Base-by-base conservation (phyloP, 2,329 filamentous ascomycete genomes). In the Hymenoscyphus fraxineus region DNA sequence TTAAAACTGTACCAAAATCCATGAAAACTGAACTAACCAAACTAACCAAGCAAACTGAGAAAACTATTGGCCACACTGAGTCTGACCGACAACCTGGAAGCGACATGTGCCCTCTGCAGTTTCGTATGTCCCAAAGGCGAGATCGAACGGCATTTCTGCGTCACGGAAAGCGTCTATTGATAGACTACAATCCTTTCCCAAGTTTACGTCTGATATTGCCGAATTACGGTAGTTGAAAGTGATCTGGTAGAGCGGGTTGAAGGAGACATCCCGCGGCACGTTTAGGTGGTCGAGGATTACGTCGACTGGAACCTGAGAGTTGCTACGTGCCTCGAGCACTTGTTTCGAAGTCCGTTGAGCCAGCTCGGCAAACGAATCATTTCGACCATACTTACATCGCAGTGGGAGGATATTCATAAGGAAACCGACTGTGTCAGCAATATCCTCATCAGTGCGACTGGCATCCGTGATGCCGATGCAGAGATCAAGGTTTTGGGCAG, bases 321-420 rank as follows among this genome's bases (percentile, higher is more conserved):
- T 27, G 6, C 13, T 13, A 19, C 15, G 35, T 6, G 6, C 32
- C 6, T 19, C 32, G n/a, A 41, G n/a, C 16, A 44, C 60, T 2
- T 19, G n/a, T n/a, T 27, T 41, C 1, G 47, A 19, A 32, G 60
- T 44, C 3, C 31, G 15, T 15, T 15, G 16, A 3, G 31, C 47
- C 3, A 62, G 16, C 9, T 57, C 51, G 6, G 60, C 31, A 16
- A 62, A 57, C 5, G 47, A 27, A 31, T 19, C 16, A 10, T 57
- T 16, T 6, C 35, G 38, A 9, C 19, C 35, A 9, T 38, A 6
- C n/a, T 7, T 13, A 62, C 83, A 78, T 0, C 75, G 73, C 1
- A 85, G 54, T 1, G 83, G 77, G 0, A 85, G 71, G 0, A 84
- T 68, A 64, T 85, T 84, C 2, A 84, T 63, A 44, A 80, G 80